Base-by-base conservation (phyloP, 768 basidiomycete species). In the Rhizopogon roseolus region DNA sequence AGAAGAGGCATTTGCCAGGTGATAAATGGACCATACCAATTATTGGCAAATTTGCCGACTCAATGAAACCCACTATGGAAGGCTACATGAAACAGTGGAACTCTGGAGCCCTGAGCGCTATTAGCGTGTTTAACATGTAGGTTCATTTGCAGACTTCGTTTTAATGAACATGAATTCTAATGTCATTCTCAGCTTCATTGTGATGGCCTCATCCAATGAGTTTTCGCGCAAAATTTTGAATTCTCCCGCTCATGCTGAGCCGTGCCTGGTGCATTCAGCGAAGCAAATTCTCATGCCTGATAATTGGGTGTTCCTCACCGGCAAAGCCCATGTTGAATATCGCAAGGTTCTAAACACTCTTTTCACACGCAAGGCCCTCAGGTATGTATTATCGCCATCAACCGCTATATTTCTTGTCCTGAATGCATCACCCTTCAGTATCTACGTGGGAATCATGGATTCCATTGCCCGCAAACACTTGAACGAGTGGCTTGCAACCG, bases 251-350 rank as follows among this genome's bases (percentile, higher is more conserved):
- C 85, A 90, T 62, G 90, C 97, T 27, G 95, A 98, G 68, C 97
- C 97, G 0, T 96, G 93, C 66, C 84, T 99, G 16, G 93, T 98
- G 28, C 78, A 93, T 60, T 89, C 93, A 6, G 97, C 93, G 32
- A 97, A 96, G 71, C 76, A 85, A 52, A 76, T 99, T 53, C 79
- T 99, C 41, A 78, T 81, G 49, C 77, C 88, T 2, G 88, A 94
- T 36, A 97, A 96, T 73, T 97, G 93, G 93, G 96, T 99, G n/a
- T 99, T 99, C 76, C 77, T 98, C 40, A 96, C 83, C 50, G 96
- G 96, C 22, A 98, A 93, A 72, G 80, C 74, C 4, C 96, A 99
- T 65, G 86, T 94, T 53, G 92, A 96, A 22, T 99, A 97, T 70
- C 90, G 97, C 56, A 88, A 88, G 57, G 86, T 88, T 41, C 73